Evolutionary conservation across 768 basidiomycete genomes (phyloP), one percentile per base, ranked within the genome.

Genomic region (Baorangia bicolor): DNA sequence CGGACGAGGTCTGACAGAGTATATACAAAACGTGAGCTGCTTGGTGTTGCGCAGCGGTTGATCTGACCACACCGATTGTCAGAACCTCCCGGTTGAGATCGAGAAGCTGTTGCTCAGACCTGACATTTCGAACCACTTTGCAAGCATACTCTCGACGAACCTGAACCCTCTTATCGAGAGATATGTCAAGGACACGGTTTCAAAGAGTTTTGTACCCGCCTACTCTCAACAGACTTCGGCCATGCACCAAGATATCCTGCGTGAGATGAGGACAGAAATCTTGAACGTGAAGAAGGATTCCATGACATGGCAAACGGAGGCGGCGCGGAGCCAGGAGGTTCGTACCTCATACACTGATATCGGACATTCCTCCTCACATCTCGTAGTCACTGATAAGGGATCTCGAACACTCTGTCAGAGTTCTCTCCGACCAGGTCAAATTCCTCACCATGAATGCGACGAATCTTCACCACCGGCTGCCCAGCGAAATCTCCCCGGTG

Each of bases 381-480:
- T 41, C 31, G 14, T 55, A 92, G 91, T 76, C 82, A 28, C 75
- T 87, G 25, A 88, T 94, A 53, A 82, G 90, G 57, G 90, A 93
- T 39, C 79, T 94, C 53, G 92, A 93, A 70, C 87, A 86, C 62
- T 84, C 83, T 7, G 86, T 94, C 51, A 79, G 90, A 50, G 64
- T 82, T 23, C 75, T 94, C 52, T 80, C 87, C 30, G 92, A 94
- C 47, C 92, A 94, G 67, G 83, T 94, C 64, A 92, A 91, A 68
- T 90, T 85, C 74, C 72, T 91, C 57, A 84, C 77, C 61, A 74
- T 87, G 72, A 90, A 85, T 59, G 63, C 78, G 12, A 70, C 75
- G 34, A 65, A 52, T 44, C 54, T 69, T 56, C 71, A 71, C 40
- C 73, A 78, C 31, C 79, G 69, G 30, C 51, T 71, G 27, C 58